These are phyloP conservation scores for Taphrina wiesneri DNA, from an alignment of 1,139 yeast genomes.

Conservation along the genomic window DNA sequence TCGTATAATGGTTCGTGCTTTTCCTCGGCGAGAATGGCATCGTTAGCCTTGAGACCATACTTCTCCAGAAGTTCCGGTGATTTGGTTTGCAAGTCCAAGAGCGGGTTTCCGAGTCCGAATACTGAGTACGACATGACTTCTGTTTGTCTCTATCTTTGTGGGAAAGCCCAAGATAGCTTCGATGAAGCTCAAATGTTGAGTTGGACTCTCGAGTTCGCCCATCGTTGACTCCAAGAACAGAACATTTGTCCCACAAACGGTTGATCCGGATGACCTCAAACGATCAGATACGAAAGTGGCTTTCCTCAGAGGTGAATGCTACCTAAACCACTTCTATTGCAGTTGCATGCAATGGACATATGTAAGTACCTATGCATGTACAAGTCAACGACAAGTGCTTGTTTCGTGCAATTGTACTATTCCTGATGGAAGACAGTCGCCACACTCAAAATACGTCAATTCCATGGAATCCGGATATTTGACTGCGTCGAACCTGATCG, in stretches of 20 bases:
- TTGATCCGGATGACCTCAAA: background rate
- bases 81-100: slow-evolving; percentile 84
- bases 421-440: background rate
- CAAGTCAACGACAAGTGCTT: no score
- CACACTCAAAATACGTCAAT: no score
- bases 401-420: no score
- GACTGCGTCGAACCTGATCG: no score
- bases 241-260: background rate
- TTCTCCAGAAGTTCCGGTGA: slow-evolving; percentile 46
- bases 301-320: background rate
- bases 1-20: slow-evolving; percentile 82
- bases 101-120: slow-evolving; percentile 51
- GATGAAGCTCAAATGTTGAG: background rate
- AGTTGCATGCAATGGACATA: no score
- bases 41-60: slow-evolving; percentile 83
- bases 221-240: background rate
- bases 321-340: background rate
- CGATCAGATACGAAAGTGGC: slow-evolving; percentile 5
- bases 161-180: no score
- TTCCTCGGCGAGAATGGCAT: slow-evolving; percentile 89
- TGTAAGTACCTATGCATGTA: no score
- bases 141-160: background rate
- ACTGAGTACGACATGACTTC: slow-evolving; percentile 25
- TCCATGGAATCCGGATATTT: no score
- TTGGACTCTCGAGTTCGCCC: background rate